Percentiles rank a stretch among this genome's conserved stretches.
Evolutionary conservation across 805 yeast species (phyloP).

Genomic region (Pichia californica): DNA sequence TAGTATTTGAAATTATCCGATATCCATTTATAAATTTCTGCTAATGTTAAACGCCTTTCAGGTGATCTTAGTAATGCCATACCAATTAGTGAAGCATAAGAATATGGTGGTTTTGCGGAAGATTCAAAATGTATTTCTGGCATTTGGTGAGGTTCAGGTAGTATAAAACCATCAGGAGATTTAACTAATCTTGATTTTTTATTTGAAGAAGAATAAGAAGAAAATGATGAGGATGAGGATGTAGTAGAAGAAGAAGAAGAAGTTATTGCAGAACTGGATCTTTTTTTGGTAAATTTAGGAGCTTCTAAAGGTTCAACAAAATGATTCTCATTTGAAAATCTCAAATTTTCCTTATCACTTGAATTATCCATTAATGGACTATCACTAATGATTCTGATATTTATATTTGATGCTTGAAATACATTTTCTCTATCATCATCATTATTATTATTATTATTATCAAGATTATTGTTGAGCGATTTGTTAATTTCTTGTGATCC

Average conservation of each 20-base stretch:
- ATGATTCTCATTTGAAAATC: no score
- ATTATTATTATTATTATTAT: background rate
- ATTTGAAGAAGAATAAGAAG: background rate
- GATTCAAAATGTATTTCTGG: conserved; percentile 46
- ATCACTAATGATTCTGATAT: conserved; percentile 6
- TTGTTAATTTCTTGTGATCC: no score
- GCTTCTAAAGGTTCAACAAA: conserved; percentile 4
- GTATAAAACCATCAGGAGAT: conserved; percentile 24
- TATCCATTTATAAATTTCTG: conserved; percentile 91
- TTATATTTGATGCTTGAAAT: conserved; percentile 2
- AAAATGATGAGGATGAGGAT: no score
- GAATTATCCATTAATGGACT: conserved; percentile 8
- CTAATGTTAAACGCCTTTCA: conserved; percentile 59
- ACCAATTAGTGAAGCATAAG: conserved; percentile 90
- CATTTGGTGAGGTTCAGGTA: conserved; percentile 35
- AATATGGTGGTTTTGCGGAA: conserved; percentile 74
- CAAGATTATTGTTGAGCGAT: background rate
- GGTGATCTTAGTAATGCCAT: conserved; percentile 86
- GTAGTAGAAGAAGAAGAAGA: no score
- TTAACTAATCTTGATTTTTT: conserved; percentile 20
- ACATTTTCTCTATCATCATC: background rate
- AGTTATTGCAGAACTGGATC: no score
- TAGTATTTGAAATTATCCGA: conserved; percentile 79
- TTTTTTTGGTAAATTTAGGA: conserved; percentile 12
- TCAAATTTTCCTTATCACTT: conserved; percentile 4